These are phyloP conservation scores for Apophysomyces elegans DNA, from an alignment of 371 early-diverging fungal species.

Conservation along the genomic window DNA sequence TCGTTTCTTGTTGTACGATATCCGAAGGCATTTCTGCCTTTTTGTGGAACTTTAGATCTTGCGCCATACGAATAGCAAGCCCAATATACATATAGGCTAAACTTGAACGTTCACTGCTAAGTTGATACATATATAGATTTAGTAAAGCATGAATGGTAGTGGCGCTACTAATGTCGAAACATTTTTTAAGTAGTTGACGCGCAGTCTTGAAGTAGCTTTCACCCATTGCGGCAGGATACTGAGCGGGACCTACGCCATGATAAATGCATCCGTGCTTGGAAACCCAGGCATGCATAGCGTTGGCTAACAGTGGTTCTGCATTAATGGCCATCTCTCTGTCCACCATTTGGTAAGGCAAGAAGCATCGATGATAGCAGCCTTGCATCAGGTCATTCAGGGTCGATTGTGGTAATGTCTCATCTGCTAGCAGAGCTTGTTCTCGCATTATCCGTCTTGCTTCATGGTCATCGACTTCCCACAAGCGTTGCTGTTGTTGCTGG, in stretches of 20 bases:
- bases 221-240: constrained; percentile 48
- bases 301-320: constrained; percentile 43
- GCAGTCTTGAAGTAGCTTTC: constrained; percentile 59
- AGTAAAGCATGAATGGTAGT: constrained; percentile 55
- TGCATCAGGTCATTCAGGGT: constrained; percentile 43
- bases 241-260: constrained; percentile 38
- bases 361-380: constrained; percentile 53
- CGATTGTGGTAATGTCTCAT: constrained; percentile 29
- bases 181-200: constrained; percentile 53
- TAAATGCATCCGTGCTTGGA: constrained; percentile 57
- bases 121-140: constrained; percentile 60
- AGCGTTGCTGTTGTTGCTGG: constrained; percentile 22
- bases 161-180: constrained; percentile 56
- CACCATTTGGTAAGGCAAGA: constrained; percentile 54
- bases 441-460: constrained; percentile 47
- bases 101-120: constrained; percentile 54
- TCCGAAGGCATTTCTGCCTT: constrained; percentile 46
- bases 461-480: constrained; percentile 56
- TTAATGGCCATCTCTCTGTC: constrained; percentile 40
- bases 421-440: constrained; percentile 25
- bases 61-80: constrained; percentile 62
- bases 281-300: constrained; percentile 58
- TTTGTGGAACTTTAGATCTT: constrained; percentile 57
- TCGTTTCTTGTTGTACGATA: constrained; percentile 50
- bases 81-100: constrained; percentile 58